phyloP scores from a whole-genome alignment of 768 basidiomycete genomes.

The Agaricus sinodeliciosus region DNA sequence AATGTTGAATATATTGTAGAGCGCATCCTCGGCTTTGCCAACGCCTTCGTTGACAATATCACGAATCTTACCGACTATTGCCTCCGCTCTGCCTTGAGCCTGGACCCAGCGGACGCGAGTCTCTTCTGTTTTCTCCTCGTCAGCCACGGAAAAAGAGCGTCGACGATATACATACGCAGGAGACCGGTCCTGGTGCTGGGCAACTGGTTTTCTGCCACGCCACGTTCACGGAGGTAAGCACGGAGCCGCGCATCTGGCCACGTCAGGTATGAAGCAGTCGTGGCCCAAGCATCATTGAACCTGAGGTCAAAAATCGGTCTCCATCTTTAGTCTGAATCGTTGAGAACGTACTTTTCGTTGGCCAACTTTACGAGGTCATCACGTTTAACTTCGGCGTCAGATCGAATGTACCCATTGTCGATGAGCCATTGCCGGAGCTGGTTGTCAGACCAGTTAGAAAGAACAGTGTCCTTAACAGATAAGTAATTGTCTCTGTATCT shows the following conservation, averaged over 20 bases:
- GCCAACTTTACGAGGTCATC: conserved; percentile 74
- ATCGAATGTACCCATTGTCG: conserved; percentile 59
- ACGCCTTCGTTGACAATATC: conserved; percentile 63
- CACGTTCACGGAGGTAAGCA: conserved; percentile 77
- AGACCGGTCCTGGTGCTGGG: conserved; percentile 68
- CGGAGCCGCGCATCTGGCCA: conserved; percentile 95
- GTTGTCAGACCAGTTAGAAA: conserved; percentile 66
- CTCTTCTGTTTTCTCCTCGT: conserved; percentile 43
- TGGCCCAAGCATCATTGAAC: conserved; percentile 37
- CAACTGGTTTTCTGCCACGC: conserved; percentile 62
- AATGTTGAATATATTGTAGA: conserved; percentile 40
- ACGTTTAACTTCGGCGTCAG: conserved; percentile 56
- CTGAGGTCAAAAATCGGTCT: conserved; percentile 23
- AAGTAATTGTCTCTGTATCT: conserved; percentile 57
- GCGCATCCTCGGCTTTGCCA: conserved; percentile 69
- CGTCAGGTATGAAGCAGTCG: conserved; percentile 60
- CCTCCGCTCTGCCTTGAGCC: conserved; percentile 48
- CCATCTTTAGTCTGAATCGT: background rate
- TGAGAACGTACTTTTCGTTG: conserved; percentile 49
- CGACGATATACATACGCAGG: conserved; percentile 45
- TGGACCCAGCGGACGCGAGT: conserved; percentile 77
- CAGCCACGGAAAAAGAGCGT: background rate
- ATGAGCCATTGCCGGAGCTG: conserved; percentile 70
- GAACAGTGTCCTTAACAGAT: conserved; percentile 52
- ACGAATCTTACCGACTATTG: conserved; percentile 51